These are phyloP conservation scores for Botrytis fabae DNA, from an alignment of 2,329 filamentous ascomycete species.

Conservation along the genomic window DNA sequence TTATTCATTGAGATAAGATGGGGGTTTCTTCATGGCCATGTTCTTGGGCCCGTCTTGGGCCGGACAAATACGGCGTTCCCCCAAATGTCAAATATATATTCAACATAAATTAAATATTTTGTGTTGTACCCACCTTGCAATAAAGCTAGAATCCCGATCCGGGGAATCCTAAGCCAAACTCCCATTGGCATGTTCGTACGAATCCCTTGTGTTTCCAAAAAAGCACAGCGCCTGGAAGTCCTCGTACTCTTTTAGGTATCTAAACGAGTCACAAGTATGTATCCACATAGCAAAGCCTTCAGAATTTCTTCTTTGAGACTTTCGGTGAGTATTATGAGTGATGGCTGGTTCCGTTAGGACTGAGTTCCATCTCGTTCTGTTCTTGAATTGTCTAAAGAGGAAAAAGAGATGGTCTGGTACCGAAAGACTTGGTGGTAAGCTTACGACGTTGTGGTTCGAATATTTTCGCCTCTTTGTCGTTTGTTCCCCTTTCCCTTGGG, in stretches of 20 bases:
- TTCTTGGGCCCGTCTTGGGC: neutral
- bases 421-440: constrained; percentile 21
- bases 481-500: neutral
- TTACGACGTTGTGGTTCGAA: constrained; percentile 16
- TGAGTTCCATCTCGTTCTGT: neutral
- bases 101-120: neutral
- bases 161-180: neutral
- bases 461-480: neutral
- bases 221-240: neutral
- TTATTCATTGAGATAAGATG: neutral
- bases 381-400: neutral
- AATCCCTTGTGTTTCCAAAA: neutral
- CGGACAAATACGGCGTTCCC: neutral
- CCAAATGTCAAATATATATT: neutral
- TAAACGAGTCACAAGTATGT: neutral
- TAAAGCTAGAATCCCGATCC: neutral
- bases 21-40: neutral
- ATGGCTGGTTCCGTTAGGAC: neutral
- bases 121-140: neutral
- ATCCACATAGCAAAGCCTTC: constrained; percentile 1
- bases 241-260: neutral
- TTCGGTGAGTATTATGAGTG: neutral
- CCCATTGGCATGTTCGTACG: constrained; percentile 1
- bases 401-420: neutral
- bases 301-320: neutral